Evolutionary conservation across 192 early-diverging fungal species (phyloP).

Genomic region (Radiomyces spectabilis): DNA sequence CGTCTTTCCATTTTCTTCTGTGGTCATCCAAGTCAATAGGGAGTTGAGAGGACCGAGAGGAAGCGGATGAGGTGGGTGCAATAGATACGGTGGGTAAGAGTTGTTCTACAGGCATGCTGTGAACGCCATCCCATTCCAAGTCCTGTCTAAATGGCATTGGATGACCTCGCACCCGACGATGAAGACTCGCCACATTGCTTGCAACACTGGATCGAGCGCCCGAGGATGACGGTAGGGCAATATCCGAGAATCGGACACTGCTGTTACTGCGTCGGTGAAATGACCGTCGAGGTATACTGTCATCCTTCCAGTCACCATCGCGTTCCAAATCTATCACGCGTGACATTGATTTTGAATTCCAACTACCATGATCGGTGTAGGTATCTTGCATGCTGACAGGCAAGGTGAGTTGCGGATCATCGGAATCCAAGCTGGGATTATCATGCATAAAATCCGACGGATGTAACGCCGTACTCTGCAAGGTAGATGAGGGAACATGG

Average conservation of each 20-base stretch:
- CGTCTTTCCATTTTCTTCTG: too few relatives aligned
- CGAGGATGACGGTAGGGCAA: not conserved
- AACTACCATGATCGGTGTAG: too few relatives aligned
- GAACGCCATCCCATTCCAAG: conserved; percentile 27
- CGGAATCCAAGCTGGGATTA: not conserved
- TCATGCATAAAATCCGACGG: not conserved
- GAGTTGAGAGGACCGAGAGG: too few relatives aligned
- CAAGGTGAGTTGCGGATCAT: not conserved
- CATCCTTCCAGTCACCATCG: not conserved
- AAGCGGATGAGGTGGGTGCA: too few relatives aligned
- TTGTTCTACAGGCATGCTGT: not conserved
- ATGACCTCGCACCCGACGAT: conserved; percentile 22
- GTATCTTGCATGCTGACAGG: not conserved
- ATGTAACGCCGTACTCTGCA: not conserved
- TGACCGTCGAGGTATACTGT: not conserved
- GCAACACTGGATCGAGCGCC: not conserved
- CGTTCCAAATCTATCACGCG: not conserved
- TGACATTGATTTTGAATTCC: too few relatives aligned
- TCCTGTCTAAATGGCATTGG: conserved; percentile 14
- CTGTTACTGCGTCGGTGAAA: conserved; percentile 6
- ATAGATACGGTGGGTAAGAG: too few relatives aligned
- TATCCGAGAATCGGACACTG: conserved; percentile 10
- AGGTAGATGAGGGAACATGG: not conserved
- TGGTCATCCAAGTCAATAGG: too few relatives aligned
- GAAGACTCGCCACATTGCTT: conserved; percentile 23